Conservation (phyloP, 768 basidiomycete genomes). For the Terana coerulea region DNA sequence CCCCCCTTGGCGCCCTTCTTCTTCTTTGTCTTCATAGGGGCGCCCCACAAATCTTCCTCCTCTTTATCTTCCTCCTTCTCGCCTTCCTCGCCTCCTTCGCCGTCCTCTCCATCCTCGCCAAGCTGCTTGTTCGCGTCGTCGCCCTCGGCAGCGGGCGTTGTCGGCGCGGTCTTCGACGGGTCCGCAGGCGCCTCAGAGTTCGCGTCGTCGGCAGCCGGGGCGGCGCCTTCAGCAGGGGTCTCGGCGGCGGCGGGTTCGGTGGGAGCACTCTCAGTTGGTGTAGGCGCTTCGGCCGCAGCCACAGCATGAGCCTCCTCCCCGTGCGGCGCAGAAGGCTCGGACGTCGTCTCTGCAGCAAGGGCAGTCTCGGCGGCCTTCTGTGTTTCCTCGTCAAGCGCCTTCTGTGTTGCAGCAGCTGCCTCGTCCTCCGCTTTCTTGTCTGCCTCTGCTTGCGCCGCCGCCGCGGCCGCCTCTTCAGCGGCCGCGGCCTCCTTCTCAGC, state of each 20-base stretch:
- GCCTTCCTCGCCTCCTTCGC: not conserved
- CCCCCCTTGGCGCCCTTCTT: constrained; percentile 15
- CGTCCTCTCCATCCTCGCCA: not conserved
- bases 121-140: constrained; percentile 6
- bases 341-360: not conserved
- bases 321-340: not conserved
- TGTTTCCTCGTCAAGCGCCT: not conserved
- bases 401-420: not conserved
- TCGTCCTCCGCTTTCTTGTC: constrained; percentile 18
- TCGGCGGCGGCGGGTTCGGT: constrained; percentile 8
- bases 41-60: constrained; percentile 2
- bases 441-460: constrained; percentile 18
- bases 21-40: constrained; percentile 19
- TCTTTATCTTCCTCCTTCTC: not conserved
- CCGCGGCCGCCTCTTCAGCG: constrained; percentile 22
- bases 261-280: not conserved
- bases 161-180: constrained; percentile 9
- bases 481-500: constrained; percentile 21
- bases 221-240: not conserved
- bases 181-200: constrained; percentile 6
- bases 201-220: constrained; percentile 7
- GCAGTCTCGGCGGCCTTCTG: not conserved
- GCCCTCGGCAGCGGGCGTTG: constrained; percentile 8
- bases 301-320: not conserved
- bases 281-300: not conserved